These are phyloP conservation scores for Paramecium tetraurelia DNA, from an alignment of 73 alveolate genomes.

Conservation along the genomic window DNA sequence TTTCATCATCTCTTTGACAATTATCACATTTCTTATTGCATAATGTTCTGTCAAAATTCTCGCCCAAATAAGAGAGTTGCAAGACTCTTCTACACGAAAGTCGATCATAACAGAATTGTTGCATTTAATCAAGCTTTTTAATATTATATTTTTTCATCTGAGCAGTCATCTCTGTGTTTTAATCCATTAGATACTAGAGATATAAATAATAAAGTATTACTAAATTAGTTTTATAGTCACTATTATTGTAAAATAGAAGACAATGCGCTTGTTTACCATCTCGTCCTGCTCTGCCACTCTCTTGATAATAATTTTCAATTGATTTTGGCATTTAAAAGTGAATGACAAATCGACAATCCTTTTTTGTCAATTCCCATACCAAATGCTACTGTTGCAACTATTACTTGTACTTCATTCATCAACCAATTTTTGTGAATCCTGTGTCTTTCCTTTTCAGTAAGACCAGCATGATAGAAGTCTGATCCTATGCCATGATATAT, in stretches of 20 bases:
- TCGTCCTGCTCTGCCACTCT: constrained; percentile 76
- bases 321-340: constrained; percentile 95
- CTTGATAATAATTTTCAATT: constrained; percentile 79
- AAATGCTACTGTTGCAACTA: constrained; percentile 99
- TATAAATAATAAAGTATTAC: background rate
- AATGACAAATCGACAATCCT: constrained; percentile 97
- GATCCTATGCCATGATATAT: constrained; percentile 76
- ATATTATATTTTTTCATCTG: constrained; percentile 11
- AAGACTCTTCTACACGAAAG: constrained; percentile 61
- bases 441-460: constrained; percentile 74
- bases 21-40: constrained; percentile 62
- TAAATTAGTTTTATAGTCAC: constrained; percentile 33
- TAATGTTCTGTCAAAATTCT: constrained; percentile 48
- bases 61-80: constrained; percentile 62
- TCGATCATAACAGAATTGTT: constrained; percentile 38
- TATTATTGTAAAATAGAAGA: constrained; percentile 35
- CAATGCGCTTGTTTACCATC: constrained; percentile 68
- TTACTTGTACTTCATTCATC: constrained; percentile 92
- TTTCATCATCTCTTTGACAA: constrained; percentile 7
- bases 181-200: background rate
- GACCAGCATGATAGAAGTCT: constrained; percentile 94
- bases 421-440: constrained; percentile 89
- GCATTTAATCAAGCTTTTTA: background rate
- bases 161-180: constrained; percentile 4
- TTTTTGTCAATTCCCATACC: constrained; percentile 99